Evolutionary conservation across 441 rosid genomes (phyloP).

Genomic region (Mallotus repandus): DNA sequence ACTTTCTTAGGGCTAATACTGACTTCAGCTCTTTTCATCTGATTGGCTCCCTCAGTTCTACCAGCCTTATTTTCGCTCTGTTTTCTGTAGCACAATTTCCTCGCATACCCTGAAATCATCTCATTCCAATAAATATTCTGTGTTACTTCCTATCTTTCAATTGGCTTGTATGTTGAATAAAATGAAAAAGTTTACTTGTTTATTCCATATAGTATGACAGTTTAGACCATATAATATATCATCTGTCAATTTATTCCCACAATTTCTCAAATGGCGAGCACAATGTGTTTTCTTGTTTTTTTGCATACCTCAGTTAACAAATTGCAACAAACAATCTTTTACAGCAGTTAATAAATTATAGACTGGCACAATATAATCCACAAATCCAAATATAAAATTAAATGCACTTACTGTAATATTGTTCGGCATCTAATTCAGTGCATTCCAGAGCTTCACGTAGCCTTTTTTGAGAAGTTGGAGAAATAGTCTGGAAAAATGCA

Average conservation of each 20-base stretch:
- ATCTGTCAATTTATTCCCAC: neutral
- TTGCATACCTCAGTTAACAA: neutral
- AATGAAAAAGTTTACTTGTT: too few relatives aligned
- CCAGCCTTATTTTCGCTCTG: conserved; percentile 39
- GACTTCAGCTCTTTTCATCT: conserved; percentile 41
- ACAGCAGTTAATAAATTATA: conserved; percentile 2
- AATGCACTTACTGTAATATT: conserved; percentile 48
- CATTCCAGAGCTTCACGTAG: conserved; percentile 66
- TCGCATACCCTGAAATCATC: conserved; percentile 50
- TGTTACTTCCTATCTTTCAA: neutral
- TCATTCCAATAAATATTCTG: neutral
- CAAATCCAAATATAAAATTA: neutral
- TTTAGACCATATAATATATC: too few relatives aligned
- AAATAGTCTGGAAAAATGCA: conserved; percentile 60
- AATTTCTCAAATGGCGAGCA: neutral
- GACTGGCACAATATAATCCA: neutral
- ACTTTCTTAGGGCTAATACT: conserved; percentile 32
- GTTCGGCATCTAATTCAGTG: conserved; percentile 40
- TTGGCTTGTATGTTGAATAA: neutral
- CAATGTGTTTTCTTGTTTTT: neutral
- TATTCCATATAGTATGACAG: too few relatives aligned
- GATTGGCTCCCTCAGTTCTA: conserved; percentile 43
- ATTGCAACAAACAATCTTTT: neutral
- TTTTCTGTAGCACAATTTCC: conserved; percentile 53
- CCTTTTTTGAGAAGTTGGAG: conserved; percentile 72